Percentiles rank a stretch among this genome's conserved stretches.
Conservation (phyloP, 768 basidiomycete species). For the Pleurotus tuoliensis region DNA sequence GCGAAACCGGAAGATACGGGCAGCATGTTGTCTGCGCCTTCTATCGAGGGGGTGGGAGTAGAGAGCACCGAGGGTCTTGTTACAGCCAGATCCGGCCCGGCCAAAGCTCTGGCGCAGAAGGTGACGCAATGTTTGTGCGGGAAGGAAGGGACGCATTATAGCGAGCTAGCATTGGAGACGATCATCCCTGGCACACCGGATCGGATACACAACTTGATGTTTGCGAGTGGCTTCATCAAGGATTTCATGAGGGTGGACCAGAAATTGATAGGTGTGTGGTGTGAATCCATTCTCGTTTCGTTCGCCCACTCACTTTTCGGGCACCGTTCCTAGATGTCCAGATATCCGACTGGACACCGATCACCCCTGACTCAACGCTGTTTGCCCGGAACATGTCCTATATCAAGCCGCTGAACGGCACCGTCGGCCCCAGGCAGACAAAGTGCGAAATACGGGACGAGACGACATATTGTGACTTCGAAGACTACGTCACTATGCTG, state of each 20-base stretch:
- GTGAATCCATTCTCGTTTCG: neutral
- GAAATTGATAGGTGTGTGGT: conserved; percentile 72
- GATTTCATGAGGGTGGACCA: conserved; percentile 90
- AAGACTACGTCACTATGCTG: conserved; percentile 75
- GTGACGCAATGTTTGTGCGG: conserved; percentile 75
- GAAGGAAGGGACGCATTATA: conserved; percentile 62
- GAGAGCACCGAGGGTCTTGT: conserved; percentile 4
- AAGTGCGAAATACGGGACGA: conserved; percentile 96
- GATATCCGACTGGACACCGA: conserved; percentile 91
- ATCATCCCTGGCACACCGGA: conserved; percentile 90
- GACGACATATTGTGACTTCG: conserved; percentile 72
- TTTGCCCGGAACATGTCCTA: conserved; percentile 91
- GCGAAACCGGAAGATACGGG: conserved; percentile 65
- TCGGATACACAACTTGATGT: conserved; percentile 93
- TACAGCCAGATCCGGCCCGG: conserved; percentile 8
- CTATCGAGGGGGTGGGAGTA: conserved; percentile 15
- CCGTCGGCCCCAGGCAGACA: conserved; percentile 90
- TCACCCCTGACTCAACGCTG: conserved; percentile 54
- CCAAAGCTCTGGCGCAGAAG: conserved; percentile 32
- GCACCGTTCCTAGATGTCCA: conserved; percentile 67
- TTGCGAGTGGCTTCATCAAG: conserved; percentile 93
- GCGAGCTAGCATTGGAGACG: conserved; percentile 72
- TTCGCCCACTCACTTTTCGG: neutral
- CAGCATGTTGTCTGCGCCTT: conserved; percentile 23
- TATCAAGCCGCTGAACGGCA: conserved; percentile 86